Evolutionary conservation across 179 eudicot species (phyloP).

Genomic region (Drosera spatulata): DNA sequence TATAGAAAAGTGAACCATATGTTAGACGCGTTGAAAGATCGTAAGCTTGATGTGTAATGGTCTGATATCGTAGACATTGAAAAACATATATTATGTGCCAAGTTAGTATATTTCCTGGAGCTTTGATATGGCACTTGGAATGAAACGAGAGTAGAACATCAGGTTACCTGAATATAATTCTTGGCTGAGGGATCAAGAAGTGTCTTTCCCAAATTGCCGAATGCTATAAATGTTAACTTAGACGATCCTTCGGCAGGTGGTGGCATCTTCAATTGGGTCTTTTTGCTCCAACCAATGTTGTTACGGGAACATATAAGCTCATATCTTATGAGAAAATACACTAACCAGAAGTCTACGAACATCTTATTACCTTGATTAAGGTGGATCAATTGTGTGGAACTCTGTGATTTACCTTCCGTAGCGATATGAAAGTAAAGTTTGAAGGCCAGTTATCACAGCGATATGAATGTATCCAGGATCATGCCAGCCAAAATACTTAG

Average conservation of each 20-base stretch:
- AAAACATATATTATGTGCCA: too few species aligned
- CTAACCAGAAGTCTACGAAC: too few species aligned
- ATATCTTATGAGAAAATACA: too few species aligned
- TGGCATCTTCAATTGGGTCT: slow-evolving; percentile 30
- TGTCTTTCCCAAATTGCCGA: slow-evolving; percentile 90
- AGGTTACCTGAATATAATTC: too few species aligned
- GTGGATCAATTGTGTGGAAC: too few species aligned
- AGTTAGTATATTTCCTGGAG: too few species aligned
- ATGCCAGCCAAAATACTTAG: too few species aligned
- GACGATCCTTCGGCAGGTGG: slow-evolving; percentile 69
- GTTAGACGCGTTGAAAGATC: slow-evolving; percentile 26
- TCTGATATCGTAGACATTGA: too few species aligned
- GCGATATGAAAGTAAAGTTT: slow-evolving; percentile 34
- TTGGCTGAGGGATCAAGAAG: slow-evolving; percentile 11
- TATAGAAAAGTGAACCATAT: neutral
- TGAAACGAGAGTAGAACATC: too few species aligned
- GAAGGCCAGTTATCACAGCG: slow-evolving; percentile 52
- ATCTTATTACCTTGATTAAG: too few species aligned
- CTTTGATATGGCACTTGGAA: too few species aligned
- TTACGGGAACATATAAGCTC: slow-evolving; percentile 19
- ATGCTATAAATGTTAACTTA: slow-evolving; percentile 53
- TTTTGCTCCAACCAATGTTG: slow-evolving; percentile 62
- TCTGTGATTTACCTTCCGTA: slow-evolving; percentile 56
- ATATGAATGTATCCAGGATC: slow-evolving; percentile 38
- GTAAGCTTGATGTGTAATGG: too few species aligned